These are phyloP conservation scores for Sutorius australiensis DNA, from an alignment of 768 basidiomycete genomes.

Conservation along the genomic window DNA sequence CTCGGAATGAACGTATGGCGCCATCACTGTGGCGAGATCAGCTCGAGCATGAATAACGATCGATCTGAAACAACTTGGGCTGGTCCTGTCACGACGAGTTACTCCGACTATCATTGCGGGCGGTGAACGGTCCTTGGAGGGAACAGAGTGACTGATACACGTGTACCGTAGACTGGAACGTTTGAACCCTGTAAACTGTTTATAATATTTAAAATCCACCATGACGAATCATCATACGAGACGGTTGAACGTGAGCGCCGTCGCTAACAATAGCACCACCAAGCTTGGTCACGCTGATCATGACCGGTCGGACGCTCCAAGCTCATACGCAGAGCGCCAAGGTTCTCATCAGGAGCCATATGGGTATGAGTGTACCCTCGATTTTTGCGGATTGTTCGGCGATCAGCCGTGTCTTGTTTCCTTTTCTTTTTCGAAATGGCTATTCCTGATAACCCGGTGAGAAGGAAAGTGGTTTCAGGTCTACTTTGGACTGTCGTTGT, in stretches of 20 bases:
- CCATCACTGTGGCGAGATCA: constrained; percentile 4
- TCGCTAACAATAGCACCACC: constrained; percentile 5
- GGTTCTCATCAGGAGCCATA: constrained; percentile 6
- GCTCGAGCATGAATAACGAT: background rate
- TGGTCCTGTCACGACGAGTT: background rate
- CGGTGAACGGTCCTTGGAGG: background rate
- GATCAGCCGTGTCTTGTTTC: constrained; percentile 3
- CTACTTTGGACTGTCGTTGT: background rate
- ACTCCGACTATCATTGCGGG: background rate
- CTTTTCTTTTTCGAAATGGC: background rate
- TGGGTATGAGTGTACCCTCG: background rate
- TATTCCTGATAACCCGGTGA: background rate
- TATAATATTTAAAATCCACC: background rate
- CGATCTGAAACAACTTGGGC: constrained; percentile 3
- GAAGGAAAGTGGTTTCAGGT: constrained; percentile 1
- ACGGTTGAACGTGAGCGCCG: constrained; percentile 1
- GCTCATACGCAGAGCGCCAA: background rate
- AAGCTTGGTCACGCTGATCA: background rate
- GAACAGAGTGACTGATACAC: constrained; percentile 11
- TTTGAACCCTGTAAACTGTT: constrained; percentile 2
- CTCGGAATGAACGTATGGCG: background rate
- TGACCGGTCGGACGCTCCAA: constrained; percentile 1
- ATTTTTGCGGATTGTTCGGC: constrained; percentile 9
- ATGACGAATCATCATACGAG: constrained; percentile 2
- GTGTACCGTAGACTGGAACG: constrained; percentile 12